Evolutionary conservation across 345 rosid genomes (phyloP).

Genomic region (Turritis glabra): DNA sequence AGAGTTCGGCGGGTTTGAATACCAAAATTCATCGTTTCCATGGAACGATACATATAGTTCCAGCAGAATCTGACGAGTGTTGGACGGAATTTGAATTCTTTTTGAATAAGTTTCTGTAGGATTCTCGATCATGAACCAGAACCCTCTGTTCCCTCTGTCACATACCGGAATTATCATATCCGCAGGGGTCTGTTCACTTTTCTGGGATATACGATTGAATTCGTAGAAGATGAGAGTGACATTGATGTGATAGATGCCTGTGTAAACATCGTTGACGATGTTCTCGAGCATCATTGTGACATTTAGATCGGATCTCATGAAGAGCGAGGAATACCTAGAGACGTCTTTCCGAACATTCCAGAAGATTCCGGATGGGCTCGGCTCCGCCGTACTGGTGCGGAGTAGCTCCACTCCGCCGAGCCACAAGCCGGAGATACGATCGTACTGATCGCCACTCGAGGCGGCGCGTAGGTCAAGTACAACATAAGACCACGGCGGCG

Average conservation of each 20-base stretch:
- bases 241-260: conserved; percentile 70
- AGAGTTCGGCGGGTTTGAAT: conserved; percentile 76
- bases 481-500: conserved; percentile 74
- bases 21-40: conserved; percentile 94
- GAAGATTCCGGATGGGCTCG: conserved; percentile 60
- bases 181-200: conserved; percentile 49
- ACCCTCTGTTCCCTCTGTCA: conserved; percentile 45
- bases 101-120: conserved; percentile 48
- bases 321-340: conserved; percentile 66
- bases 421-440: conserved; percentile 79
- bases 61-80: conserved; percentile 55
- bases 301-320: conserved; percentile 42
- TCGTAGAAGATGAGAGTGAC: conserved; percentile 63
- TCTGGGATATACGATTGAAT: conserved; percentile 18
- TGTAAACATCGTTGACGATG: conserved; percentile 63
- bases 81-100: conserved; percentile 55
- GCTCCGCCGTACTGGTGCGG: conserved; percentile 91
- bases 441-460: conserved; percentile 71
- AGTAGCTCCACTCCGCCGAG: conserved; percentile 84
- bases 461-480: conserved; percentile 55
- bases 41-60: conserved; percentile 80
- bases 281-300: conserved; percentile 92
- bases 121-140: conserved; percentile 65
- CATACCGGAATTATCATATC: conserved; percentile 69
- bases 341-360: conserved; percentile 84